Percentiles rank a stretch among this genome's conserved stretches.
Conservation (phyloP, 257 asterid species). For the Solanum sitiens region DNA sequence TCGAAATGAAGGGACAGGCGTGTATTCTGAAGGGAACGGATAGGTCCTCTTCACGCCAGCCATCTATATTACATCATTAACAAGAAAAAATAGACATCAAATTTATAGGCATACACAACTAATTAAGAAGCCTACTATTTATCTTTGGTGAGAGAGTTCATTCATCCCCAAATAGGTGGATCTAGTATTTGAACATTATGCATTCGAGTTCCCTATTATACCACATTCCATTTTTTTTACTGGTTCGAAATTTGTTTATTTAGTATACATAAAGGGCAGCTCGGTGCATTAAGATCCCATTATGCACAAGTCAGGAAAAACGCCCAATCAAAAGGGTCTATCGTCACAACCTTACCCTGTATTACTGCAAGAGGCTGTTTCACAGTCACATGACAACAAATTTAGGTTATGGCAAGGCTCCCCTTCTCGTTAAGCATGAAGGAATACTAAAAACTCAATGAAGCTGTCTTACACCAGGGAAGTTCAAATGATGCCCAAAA, state of each 20-base stretch:
- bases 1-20: conserved; percentile 15
- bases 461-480: conserved; percentile 19
- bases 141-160: background rate
- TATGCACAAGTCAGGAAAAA: no score
- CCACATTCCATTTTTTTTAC: no score
- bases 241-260: no score
- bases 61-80: conserved; percentile 9
- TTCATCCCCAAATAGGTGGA: background rate
- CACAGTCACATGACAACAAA: background rate
- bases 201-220: background rate
- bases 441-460: background rate
- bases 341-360: no score
- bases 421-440: background rate
- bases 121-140: no score
- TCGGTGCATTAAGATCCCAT: background rate
- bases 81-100: background rate
- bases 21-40: conserved; percentile 17
- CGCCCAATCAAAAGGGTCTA: no score
- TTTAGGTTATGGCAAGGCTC: background rate
- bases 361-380: no score
- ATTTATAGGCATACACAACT: background rate
- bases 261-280: background rate
- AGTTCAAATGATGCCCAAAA: conserved; percentile 9
- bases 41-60: conserved; percentile 25
- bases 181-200: background rate